These are phyloP conservation scores for Tolypocladium tundrense DNA, from an alignment of 2,329 filamentous ascomycete species.

Conservation along the genomic window DNA sequence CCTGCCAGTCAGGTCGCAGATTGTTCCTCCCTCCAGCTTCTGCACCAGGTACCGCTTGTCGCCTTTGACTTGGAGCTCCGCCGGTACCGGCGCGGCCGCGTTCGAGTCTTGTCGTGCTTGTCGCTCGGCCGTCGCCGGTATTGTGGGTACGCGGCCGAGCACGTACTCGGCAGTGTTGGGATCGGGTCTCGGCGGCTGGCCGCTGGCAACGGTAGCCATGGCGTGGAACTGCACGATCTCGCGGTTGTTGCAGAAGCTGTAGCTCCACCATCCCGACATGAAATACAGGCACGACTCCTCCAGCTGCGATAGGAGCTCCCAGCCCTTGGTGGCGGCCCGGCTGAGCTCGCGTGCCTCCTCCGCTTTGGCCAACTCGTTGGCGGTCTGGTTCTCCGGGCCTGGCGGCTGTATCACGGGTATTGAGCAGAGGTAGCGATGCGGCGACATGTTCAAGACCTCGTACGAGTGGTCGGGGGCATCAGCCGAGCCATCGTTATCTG, in stretches of 20 bases:
- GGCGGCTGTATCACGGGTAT: constrained; percentile 60
- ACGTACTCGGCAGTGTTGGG: constrained; percentile 65
- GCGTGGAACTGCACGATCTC: constrained; percentile 89
- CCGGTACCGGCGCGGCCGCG: constrained; percentile 27
- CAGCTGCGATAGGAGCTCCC: constrained; percentile 70
- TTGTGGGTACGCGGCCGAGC: constrained; percentile 47
- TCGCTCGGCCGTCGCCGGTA: constrained; percentile 18
- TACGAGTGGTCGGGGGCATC: constrained; percentile 29
- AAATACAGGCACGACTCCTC: constrained; percentile 76
- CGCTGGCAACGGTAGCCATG: constrained; percentile 54
- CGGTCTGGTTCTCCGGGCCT: constrained; percentile 50
- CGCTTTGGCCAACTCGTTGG: constrained; percentile 55
- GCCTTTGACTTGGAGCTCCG: constrained; percentile 69
- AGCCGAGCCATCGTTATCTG: constrained; percentile 22
- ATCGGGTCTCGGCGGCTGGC: constrained; percentile 68
- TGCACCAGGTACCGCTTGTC: constrained; percentile 82
- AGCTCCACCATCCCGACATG: constrained; percentile 88
- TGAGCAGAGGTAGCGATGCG: constrained; percentile 70
- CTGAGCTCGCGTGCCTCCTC: constrained; percentile 74
- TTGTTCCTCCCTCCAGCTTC: constrained; percentile 65
- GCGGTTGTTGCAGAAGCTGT: constrained; percentile 84
- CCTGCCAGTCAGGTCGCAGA: constrained; percentile 76
- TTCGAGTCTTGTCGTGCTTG: constrained; percentile 8
- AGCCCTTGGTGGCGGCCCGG: constrained; percentile 66
- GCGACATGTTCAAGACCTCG: constrained; percentile 63